phyloP scores from a whole-genome alignment of 176 grass and related monocot species.

The Eleusine coracana region DNA sequence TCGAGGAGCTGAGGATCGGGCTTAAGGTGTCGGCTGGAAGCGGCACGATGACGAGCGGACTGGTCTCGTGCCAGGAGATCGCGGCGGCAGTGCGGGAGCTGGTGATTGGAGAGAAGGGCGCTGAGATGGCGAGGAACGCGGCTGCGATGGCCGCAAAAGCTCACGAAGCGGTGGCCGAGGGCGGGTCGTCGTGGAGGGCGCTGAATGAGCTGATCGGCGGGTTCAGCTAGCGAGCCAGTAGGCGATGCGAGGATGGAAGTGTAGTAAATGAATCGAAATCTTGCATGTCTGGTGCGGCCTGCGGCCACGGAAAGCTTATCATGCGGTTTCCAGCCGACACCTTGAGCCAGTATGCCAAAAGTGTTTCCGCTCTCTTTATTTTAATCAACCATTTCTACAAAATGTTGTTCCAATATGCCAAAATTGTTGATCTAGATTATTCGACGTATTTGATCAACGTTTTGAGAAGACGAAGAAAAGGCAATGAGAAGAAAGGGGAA shows the following conservation, averaged over 20 bases:
- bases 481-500: no score
- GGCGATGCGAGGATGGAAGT: neutral
- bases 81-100: neutral
- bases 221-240: neutral
- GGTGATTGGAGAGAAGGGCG: neutral
- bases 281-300: no score
- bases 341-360: no score
- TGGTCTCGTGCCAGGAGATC: slow-evolving; percentile 3
- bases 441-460: no score
- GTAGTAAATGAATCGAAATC: no score
- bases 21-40: neutral
- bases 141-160: neutral
- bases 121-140: neutral
- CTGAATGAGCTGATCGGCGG: slow-evolving; percentile 18
- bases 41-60: neutral
- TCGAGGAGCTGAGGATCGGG: slow-evolving; percentile 12
- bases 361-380: no score
- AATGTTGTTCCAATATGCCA: no score
- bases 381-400: no score
- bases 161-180: neutral
- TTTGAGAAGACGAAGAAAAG: no score
- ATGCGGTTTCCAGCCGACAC: no score
- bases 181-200: slow-evolving; percentile 25
- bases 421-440: no score
- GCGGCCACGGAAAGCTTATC: no score